These are phyloP conservation scores for Termitomyces sp. DNA, from an alignment of 768 basidiomycete species.

Conservation along the genomic window DNA sequence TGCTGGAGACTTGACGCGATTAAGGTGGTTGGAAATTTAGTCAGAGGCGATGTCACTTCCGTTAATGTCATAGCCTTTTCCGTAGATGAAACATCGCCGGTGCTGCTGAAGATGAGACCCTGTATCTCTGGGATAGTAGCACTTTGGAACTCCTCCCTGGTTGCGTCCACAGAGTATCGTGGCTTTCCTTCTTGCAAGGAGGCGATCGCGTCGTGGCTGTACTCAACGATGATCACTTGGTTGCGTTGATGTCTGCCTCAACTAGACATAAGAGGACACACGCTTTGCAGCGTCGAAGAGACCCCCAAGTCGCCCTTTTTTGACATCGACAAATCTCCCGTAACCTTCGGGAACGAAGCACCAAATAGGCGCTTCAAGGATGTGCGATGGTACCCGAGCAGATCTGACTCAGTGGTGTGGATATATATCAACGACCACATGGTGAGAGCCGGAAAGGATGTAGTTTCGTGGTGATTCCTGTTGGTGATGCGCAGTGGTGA, in stretches of 20 bases:
- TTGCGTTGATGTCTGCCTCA: background rate
- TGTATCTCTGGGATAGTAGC: background rate
- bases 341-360: background rate
- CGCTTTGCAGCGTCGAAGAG: background rate
- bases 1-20: background rate
- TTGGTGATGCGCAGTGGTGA: constrained; percentile 24
- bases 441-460: background rate
- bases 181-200: background rate
- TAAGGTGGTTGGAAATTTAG: background rate
- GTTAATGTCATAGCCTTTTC: background rate
- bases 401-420: background rate
- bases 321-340: background rate
- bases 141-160: background rate
- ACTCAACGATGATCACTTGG: background rate
- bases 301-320: background rate
- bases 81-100: background rate
- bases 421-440: background rate
- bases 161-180: background rate
- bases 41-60: background rate
- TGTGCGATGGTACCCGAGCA: background rate
- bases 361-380: background rate
- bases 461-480: background rate
- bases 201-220: background rate
- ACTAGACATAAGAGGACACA: background rate
- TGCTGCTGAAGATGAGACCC: background rate